These are phyloP conservation scores for Rubus parviflorus DNA, from an alignment of 306 rosid genomes.

Conservation along the genomic window DNA sequence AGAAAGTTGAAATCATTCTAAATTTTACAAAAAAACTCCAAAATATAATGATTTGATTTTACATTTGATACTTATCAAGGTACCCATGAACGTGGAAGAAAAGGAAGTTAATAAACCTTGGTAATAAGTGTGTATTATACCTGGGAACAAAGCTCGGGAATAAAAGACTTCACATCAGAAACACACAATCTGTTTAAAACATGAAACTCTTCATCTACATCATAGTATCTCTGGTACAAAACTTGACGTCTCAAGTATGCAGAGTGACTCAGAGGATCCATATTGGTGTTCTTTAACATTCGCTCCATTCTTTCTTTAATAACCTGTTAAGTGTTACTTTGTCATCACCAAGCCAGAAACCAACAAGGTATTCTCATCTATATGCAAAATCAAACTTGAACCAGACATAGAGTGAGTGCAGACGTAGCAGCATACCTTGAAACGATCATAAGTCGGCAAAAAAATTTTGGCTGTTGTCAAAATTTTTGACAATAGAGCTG, in stretches of 20 bases:
- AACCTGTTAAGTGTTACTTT: conserved; percentile 53
- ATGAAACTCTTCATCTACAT: conserved; percentile 62
- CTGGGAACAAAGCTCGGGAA: conserved; percentile 84
- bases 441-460: conserved; percentile 73
- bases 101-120: not conserved
- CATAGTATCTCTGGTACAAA: conserved; percentile 70
- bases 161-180: conserved; percentile 65
- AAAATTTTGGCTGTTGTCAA: conserved; percentile 59
- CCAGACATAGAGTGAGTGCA: not conserved
- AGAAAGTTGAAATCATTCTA: conserved; percentile 23
- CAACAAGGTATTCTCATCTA: conserved; percentile 8
- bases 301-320: conserved; percentile 82
- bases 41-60: not conserved
- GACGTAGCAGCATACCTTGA: conserved; percentile 41
- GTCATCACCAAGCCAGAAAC: conserved; percentile 28
- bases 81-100: not conserved
- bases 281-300: conserved; percentile 76
- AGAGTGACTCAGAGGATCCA: conserved; percentile 92
- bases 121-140: conserved; percentile 28
- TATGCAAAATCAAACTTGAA: not conserved
- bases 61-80: conserved; percentile 4
- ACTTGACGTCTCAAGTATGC: conserved; percentile 76
- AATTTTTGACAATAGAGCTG: conserved; percentile 67
- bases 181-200: conserved; percentile 52
- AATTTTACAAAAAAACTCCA: not conserved